Conservation (phyloP, 495 filamentous ascomycete genomes). For the Geopyxis carbonaria region DNA sequence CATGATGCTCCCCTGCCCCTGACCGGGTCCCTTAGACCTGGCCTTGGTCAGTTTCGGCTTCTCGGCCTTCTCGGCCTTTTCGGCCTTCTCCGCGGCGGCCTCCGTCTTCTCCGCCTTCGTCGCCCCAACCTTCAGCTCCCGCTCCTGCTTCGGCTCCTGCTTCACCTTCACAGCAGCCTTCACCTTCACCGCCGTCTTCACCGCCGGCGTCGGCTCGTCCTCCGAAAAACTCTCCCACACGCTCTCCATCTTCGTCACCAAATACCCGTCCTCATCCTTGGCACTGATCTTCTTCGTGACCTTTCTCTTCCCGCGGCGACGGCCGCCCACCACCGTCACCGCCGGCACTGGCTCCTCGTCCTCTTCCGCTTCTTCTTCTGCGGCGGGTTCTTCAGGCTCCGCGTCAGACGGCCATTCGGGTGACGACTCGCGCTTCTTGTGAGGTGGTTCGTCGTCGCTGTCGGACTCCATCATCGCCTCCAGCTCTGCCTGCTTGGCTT, state of each 20-base stretch:
- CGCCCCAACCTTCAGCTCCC: constrained; percentile 47
- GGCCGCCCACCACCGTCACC: constrained; percentile 43
- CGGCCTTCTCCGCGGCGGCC: no score
- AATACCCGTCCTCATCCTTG: constrained; percentile 85
- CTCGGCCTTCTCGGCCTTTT: constrained; percentile 17
- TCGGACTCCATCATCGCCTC: constrained; percentile 49
- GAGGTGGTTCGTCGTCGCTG: constrained; percentile 21
- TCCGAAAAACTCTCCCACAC: constrained; percentile 93
- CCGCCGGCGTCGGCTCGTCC: constrained; percentile 52
- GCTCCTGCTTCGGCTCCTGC: constrained; percentile 31
- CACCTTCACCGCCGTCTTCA: constrained; percentile 14
- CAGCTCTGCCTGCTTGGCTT: constrained; percentile 34
- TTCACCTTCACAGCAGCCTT: no score
- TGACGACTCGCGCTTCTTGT: constrained; percentile 28
- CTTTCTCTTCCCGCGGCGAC: constrained; percentile 61
- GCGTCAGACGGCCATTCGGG: constrained; percentile 34
- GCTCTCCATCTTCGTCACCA: constrained; percentile 77
- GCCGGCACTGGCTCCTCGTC: constrained; percentile 29
- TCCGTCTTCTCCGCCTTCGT: no score
- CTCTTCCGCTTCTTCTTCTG: constrained; percentile 9
- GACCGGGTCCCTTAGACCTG: no score
- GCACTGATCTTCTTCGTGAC: constrained; percentile 79
- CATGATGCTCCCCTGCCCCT: constrained; percentile 80
- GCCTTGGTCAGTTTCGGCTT: no score
- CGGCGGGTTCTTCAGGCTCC: constrained; percentile 31